A percentile compares a stretch with the other conserved stretches of the same genome.
phyloP scores from a whole-genome alignment of 1,139 yeast species.

The Starmera stellimalicola region DNA sequence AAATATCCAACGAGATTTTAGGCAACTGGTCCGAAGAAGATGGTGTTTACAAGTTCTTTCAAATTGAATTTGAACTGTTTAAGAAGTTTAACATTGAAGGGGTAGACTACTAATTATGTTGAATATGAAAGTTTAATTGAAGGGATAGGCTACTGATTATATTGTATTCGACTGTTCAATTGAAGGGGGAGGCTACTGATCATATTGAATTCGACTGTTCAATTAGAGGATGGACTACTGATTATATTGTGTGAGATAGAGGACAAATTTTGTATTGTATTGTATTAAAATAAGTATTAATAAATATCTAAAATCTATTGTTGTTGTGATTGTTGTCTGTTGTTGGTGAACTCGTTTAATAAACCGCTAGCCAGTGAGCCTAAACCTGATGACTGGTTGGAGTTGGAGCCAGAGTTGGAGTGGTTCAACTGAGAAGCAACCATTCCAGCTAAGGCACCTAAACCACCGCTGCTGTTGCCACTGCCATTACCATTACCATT shows the following conservation, averaged over 20 bases:
- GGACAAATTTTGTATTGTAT: too few relatives aligned
- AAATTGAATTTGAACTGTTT: constrained; percentile 40
- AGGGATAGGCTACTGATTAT: too few relatives aligned
- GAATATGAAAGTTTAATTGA: too few relatives aligned
- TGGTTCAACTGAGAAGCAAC: constrained; percentile 1
- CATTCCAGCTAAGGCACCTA: not conserved
- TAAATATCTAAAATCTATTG: not conserved
- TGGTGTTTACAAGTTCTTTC: constrained; percentile 53
- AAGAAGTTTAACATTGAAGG: constrained; percentile 38
- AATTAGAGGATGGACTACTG: too few relatives aligned
- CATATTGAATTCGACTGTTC: too few relatives aligned
- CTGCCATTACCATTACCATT: not conserved
- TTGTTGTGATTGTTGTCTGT: not conserved
- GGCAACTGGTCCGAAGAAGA: constrained; percentile 51
- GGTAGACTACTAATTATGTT: constrained; percentile 31
- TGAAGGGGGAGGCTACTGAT: too few relatives aligned
- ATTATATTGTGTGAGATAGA: too few relatives aligned
- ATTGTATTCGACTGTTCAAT: too few relatives aligned
- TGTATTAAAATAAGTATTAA: too few relatives aligned
- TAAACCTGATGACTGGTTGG: not conserved
- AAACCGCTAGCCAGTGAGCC: not conserved
- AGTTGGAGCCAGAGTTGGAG: not conserved
- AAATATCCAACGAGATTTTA: constrained; percentile 65
- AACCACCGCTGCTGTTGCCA: too few relatives aligned
- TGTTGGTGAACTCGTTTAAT: not conserved